phyloP scores from a whole-genome alignment of 2,329 filamentous ascomycete species.

The Sarocladium oryzae region DNA sequence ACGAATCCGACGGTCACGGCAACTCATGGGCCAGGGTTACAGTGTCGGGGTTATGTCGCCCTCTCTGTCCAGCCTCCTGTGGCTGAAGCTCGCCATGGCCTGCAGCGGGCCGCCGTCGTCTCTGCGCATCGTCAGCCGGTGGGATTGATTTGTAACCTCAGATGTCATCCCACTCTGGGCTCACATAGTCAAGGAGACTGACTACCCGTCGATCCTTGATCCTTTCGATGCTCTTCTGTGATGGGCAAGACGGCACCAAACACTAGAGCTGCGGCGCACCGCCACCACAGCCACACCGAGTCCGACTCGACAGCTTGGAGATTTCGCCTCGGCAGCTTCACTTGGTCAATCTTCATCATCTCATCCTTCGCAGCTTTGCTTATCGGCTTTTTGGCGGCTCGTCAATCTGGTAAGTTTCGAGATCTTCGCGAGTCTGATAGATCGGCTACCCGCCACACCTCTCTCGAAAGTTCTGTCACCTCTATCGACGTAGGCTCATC shows the following conservation, averaged over 20 bases:
- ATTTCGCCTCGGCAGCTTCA: conserved; percentile 1
- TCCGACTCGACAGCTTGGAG: neutral
- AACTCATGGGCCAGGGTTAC: too few species aligned
- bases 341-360: neutral
- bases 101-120: neutral
- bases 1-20: too few species aligned
- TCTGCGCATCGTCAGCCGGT: neutral
- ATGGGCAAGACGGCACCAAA: neutral
- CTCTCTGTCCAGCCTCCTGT: neutral
- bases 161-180: too few species aligned
- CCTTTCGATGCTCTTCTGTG: neutral
- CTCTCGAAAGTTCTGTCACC: neutral
- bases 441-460: neutral
- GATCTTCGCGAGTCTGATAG: too few species aligned
- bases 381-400: neutral
- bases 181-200: too few species aligned
- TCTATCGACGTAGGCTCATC: neutral
- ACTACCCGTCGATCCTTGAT: too few species aligned
- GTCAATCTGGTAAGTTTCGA: neutral
- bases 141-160: too few species aligned
- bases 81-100: neutral
- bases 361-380: neutral
- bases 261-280: neutral
- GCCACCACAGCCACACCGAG: conserved; percentile 6
- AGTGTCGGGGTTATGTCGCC: neutral